phyloP scores from a whole-genome alignment of 202 grass and related monocot species.

The Tripidium arundinaceum region DNA sequence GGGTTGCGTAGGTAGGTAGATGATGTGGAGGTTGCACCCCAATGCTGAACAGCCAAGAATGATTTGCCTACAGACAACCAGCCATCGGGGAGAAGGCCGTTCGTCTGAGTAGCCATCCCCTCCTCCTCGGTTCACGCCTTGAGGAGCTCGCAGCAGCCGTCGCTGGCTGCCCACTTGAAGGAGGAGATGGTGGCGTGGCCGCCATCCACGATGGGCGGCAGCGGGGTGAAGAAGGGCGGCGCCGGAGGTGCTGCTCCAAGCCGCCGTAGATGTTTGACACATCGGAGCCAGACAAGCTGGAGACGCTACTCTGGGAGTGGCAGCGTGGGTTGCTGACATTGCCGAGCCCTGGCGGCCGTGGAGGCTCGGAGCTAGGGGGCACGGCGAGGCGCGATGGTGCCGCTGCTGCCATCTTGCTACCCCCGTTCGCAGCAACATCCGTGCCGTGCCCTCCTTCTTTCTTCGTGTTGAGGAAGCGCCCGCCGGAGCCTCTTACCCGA shows the following conservation, averaged over 20 bases:
- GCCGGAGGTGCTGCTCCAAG: slow-evolving; percentile 54
- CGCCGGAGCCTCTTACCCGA: slow-evolving; percentile 70
- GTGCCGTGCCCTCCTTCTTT: slow-evolving; percentile 28
- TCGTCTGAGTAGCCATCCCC: slow-evolving; percentile 31
- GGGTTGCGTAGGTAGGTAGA: slow-evolving; percentile 7
- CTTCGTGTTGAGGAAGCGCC: slow-evolving; percentile 92
- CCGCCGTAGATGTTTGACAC: slow-evolving; percentile 56
- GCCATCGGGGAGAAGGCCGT: slow-evolving; percentile 19
- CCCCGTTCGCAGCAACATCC: neutral
- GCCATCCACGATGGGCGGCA: slow-evolving; percentile 56
- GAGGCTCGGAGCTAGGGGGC: slow-evolving; percentile 27
- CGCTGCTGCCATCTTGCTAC: neutral
- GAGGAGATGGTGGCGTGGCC: slow-evolving; percentile 42
- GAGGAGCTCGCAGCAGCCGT: slow-evolving; percentile 76
- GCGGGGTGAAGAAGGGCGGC: slow-evolving; percentile 51
- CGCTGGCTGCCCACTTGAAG: slow-evolving; percentile 59
- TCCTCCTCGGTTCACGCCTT: slow-evolving; percentile 56
- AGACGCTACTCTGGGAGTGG: slow-evolving; percentile 42
- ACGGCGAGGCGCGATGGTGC: neutral
- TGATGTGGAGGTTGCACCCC: slow-evolving; percentile 28
- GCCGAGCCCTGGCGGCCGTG: neutral
- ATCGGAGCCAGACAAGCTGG: slow-evolving; percentile 64
- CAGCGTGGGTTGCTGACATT: neutral
- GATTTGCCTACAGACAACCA: slow-evolving; percentile 78
- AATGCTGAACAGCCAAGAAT: slow-evolving; percentile 78